phyloP scores from a whole-genome alignment of 306 rosid species.

The Quercus robur region DNA sequence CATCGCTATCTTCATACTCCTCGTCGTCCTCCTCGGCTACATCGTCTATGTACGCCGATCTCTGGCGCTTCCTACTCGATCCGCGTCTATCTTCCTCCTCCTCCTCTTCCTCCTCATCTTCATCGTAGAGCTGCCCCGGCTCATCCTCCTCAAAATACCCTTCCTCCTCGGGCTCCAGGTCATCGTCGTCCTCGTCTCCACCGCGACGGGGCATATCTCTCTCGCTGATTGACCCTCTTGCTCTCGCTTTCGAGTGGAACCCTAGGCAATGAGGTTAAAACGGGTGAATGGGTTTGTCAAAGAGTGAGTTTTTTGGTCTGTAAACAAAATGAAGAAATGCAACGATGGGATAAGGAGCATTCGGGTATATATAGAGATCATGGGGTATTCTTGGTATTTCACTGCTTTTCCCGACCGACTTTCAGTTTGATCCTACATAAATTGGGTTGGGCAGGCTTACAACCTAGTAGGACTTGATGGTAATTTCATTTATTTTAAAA shows the following conservation, averaged over 20 bases:
- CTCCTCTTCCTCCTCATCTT: constrained; percentile 46
- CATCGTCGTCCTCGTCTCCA: constrained; percentile 51
- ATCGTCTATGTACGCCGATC: constrained; percentile 66
- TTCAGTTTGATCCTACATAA: too few relatives aligned
- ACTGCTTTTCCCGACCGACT: too few relatives aligned
- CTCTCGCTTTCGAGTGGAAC: not conserved
- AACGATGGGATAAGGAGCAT: too few relatives aligned
- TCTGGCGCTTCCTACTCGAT: constrained; percentile 49
- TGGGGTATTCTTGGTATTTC: too few relatives aligned
- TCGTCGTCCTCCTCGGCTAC: constrained; percentile 85
- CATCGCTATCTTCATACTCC: constrained; percentile 64
- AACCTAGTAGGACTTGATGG: too few relatives aligned
- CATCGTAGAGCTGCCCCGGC: constrained; percentile 57
- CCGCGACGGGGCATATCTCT: constrained; percentile 48
- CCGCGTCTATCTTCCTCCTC: constrained; percentile 56
- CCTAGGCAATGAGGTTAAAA: not conserved
- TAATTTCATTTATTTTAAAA: too few relatives aligned
- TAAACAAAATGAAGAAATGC: not conserved
- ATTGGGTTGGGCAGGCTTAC: too few relatives aligned
- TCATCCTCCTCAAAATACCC: constrained; percentile 48
- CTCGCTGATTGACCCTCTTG: not conserved
- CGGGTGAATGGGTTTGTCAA: not conserved
- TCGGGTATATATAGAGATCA: too few relatives aligned
- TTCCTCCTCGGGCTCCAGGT: constrained; percentile 70
- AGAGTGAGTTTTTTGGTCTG: not conserved